These are phyloP conservation scores for Colletotrichum coccodes DNA, from an alignment of 2,329 filamentous ascomycete species.

Conservation along the genomic window DNA sequence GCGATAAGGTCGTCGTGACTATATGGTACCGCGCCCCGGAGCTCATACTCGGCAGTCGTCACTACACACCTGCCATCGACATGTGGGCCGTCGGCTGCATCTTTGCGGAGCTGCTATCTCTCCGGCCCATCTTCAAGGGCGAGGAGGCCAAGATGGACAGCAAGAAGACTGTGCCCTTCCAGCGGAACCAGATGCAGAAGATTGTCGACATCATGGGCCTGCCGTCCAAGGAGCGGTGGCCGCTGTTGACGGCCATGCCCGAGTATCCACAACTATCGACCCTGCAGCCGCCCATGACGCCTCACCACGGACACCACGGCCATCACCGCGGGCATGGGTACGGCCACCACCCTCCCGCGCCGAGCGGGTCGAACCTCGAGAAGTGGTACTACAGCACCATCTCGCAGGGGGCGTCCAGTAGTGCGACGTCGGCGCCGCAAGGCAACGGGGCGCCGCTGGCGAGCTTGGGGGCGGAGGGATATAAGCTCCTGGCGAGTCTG, in stretches of 20 bases:
- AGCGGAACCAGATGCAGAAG: slow-evolving; percentile 98
- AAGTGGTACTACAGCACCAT: slow-evolving; percentile 83
- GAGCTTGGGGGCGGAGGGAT: slow-evolving; percentile 79
- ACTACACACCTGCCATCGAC: slow-evolving; percentile 97
- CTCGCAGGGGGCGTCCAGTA: slow-evolving; percentile 64
- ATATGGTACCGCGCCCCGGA: slow-evolving; percentile 99
- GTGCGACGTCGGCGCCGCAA: slow-evolving; percentile 53
- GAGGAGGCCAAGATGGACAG: slow-evolving; percentile 99
- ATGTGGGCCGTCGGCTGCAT: slow-evolving; percentile 99
- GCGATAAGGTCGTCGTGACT: slow-evolving; percentile 98
- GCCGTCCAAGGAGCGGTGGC: slow-evolving; percentile 90
- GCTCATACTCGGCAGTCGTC: slow-evolving; percentile 88
- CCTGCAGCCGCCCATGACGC: slow-evolving; percentile 60
- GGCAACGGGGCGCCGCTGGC: slow-evolving; percentile 52
- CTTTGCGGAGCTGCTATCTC: slow-evolving; percentile 90
- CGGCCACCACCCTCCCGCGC: slow-evolving; percentile 37
- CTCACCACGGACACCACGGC: slow-evolving; percentile 51
- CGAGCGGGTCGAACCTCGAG: slow-evolving; percentile 68
- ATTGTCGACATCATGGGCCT: slow-evolving; percentile 97
- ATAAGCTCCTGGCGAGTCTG: slow-evolving; percentile 82
- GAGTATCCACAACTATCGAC: slow-evolving; percentile 80
- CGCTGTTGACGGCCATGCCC: slow-evolving; percentile 83
- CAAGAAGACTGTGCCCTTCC: slow-evolving; percentile 97
- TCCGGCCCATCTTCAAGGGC: slow-evolving; percentile 96
- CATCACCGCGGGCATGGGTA: slow-evolving; percentile 46